Conservation (phyloP, 2,329 filamentous ascomycete species). For the Neonectria hederae region DNA sequence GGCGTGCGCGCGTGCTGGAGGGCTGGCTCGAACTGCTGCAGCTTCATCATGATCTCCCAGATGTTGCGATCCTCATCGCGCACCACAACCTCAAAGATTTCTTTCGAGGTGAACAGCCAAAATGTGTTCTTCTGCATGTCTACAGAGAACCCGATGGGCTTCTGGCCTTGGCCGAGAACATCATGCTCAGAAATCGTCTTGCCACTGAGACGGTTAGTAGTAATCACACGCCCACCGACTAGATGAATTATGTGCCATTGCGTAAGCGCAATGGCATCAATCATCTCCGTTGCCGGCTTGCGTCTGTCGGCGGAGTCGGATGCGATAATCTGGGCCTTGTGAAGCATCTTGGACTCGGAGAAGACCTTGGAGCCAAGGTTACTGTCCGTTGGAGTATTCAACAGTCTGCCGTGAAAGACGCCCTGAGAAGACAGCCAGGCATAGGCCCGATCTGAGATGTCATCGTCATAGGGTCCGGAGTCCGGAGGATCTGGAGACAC, state of each 20-base stretch:
- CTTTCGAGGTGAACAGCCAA: constrained; percentile 91
- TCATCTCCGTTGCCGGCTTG: constrained; percentile 73
- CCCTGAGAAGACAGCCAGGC: constrained; percentile 92
- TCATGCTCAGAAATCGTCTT: constrained; percentile 87
- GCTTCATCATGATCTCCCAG: constrained; percentile 91
- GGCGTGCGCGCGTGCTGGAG: constrained; percentile 83
- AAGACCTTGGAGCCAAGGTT: constrained; percentile 79
- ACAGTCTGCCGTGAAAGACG: constrained; percentile 85
- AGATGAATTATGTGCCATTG: constrained; percentile 93
- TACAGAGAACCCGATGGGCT: constrained; percentile 82
- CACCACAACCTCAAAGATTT: constrained; percentile 93
- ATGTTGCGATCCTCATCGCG: constrained; percentile 91
- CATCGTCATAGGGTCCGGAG: constrained; percentile 62
- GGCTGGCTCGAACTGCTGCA: constrained; percentile 88
- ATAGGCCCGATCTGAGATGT: constrained; percentile 77
- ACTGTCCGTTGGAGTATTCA: constrained; percentile 66
- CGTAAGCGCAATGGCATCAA: constrained; percentile 84
- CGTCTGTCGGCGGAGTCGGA: constrained; percentile 72
- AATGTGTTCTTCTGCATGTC: constrained; percentile 96
- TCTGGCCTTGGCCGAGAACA: constrained; percentile 82
- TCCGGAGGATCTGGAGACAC: constrained; percentile 80
- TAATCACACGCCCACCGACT: constrained; percentile 83
- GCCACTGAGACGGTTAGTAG: constrained; percentile 87
- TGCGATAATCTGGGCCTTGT: constrained; percentile 76
- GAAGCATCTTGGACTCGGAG: constrained; percentile 79